Conservation (phyloP, 1,284 basidiomycete genomes). For the Cutaneotrichosporon sp. region DNA sequence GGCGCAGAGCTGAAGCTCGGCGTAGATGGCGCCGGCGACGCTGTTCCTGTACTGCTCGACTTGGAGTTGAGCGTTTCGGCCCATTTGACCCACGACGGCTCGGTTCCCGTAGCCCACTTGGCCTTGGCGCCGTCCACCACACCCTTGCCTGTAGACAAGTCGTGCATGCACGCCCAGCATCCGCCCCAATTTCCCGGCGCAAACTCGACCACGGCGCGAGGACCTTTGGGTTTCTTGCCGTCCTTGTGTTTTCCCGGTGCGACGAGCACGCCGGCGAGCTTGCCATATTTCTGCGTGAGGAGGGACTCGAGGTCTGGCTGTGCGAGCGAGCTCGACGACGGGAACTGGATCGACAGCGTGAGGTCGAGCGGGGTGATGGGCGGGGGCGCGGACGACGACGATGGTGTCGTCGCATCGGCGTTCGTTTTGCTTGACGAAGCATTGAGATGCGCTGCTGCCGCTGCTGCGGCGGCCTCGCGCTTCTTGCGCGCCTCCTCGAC, state of each 20-base stretch:
- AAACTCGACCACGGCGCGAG: slow-evolving; percentile 48
- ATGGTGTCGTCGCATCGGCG: background rate
- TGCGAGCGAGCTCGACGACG: slow-evolving; percentile 16
- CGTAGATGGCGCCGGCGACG: background rate
- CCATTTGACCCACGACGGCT: slow-evolving; percentile 70
- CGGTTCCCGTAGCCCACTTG: slow-evolving; percentile 61
- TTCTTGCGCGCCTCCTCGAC: slow-evolving; percentile 55
- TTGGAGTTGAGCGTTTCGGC: slow-evolving; percentile 53
- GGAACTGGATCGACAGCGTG: slow-evolving; percentile 40
- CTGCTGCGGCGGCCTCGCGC: slow-evolving; percentile 20
- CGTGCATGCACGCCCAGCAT: slow-evolving; percentile 42
- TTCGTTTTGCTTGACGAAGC: background rate
- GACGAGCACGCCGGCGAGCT: slow-evolving; percentile 35
- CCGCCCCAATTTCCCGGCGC: slow-evolving; percentile 50
- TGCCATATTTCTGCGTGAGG: slow-evolving; percentile 34
- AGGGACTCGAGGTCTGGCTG: slow-evolving; percentile 18
- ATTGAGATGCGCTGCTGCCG: slow-evolving; percentile 13
- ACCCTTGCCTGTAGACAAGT: slow-evolving; percentile 38
- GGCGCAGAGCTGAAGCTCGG: background rate
- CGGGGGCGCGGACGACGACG: slow-evolving; percentile 8
- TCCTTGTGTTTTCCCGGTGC: slow-evolving; percentile 17
- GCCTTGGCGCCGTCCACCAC: slow-evolving; percentile 57
- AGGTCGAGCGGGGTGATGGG: slow-evolving; percentile 40
- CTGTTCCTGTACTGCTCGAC: slow-evolving; percentile 6
- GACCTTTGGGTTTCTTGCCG: slow-evolving; percentile 47